Base-by-base conservation (phyloP, 441 rosid species). In the Pelargonium citronellum region DNA sequence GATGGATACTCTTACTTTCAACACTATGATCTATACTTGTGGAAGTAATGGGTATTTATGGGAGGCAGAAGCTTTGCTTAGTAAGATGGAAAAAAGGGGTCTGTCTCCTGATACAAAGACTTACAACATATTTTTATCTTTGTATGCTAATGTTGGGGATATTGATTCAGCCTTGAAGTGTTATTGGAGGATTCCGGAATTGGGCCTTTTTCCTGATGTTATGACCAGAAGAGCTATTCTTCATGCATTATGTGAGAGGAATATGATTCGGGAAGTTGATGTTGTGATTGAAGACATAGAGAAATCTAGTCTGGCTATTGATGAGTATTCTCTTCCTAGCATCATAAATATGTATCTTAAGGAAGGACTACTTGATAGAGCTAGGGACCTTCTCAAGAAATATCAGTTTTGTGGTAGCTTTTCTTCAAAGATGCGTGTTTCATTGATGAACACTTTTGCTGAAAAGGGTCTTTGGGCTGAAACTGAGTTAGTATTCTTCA, bases 1-100 rank as follows among this genome's bases (percentile, higher is more conserved):
- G 43, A 80, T 87, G 77, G 97, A 93, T 69, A 80, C 89, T 2
- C 78, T 88, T 34, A 91, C 97, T 15, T 91, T 93, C 76, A 93
- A 93, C 62, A 91, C 97, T 6, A 91, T 93, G 96, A 93, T 91
- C 60, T 83, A 82, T 79, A 89, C 86, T n/a, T 89, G 96, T 80
- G 98, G 97, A 72, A 87, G 83, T 75, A 89, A 85, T 64, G 96
- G 96, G 57, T 79, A 74, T 43, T 68, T 91, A 75, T 80, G 77
- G 11, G 98, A 93, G 74, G 96, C 97, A 16, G 96, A 93, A 70
- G 64, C 87, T 11, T 80, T 91, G 83, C 83, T 88, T 70, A 74
- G 66, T 64, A 86, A 83, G 87, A 92, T 92, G 98, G 94, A 89
- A 73, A 85, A 80, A 74, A 87, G 83, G 70, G 76, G 85, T 74